Percentiles rank a stretch among this genome's conserved stretches.
Conservation (phyloP, 1,284 basidiomycete species). For the Megacollybia platyphylla region DNA sequence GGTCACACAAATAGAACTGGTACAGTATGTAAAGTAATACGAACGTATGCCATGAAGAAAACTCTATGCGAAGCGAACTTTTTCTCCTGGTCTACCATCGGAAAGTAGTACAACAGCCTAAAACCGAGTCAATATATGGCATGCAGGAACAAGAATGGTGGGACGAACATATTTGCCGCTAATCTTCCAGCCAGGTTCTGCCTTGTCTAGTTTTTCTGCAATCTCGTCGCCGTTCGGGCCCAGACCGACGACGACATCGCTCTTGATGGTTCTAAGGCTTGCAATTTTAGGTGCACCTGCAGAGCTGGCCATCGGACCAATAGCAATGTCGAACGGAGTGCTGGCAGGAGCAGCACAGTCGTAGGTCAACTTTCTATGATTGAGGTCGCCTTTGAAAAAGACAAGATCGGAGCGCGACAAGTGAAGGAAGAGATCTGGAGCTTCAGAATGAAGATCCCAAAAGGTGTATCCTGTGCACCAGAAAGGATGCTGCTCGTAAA, state of each 20-base stretch:
- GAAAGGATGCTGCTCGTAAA: constrained; percentile 95
- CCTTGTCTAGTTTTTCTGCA: constrained; percentile 74
- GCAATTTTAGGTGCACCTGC: constrained; percentile 83
- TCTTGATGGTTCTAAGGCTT: constrained; percentile 82
- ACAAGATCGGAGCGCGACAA: constrained; percentile 76
- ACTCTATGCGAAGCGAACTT: constrained; percentile 58
- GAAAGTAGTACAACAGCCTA: constrained; percentile 80
- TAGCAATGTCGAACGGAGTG: constrained; percentile 85
- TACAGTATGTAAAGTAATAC: neutral
- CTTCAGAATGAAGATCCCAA: constrained; percentile 85
- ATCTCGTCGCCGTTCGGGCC: constrained; percentile 60
- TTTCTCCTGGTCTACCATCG: constrained; percentile 75
- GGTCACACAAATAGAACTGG: neutral
- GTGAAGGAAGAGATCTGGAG: constrained; percentile 90
- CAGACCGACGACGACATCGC: constrained; percentile 68
- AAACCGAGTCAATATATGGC: constrained; percentile 4
- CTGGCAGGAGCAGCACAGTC: constrained; percentile 88
- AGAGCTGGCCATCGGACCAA: constrained; percentile 86
- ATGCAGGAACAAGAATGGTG: constrained; percentile 3
- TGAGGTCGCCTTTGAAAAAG: constrained; percentile 74
- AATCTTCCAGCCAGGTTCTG: constrained; percentile 95
- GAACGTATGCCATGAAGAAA: neutral
- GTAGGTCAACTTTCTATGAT: constrained; percentile 86
- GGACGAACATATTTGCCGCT: constrained; percentile 82
- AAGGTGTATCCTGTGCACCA: constrained; percentile 95